phyloP scores from a whole-genome alignment of 441 rosid genomes.

The Corymbia citriodora region DNA sequence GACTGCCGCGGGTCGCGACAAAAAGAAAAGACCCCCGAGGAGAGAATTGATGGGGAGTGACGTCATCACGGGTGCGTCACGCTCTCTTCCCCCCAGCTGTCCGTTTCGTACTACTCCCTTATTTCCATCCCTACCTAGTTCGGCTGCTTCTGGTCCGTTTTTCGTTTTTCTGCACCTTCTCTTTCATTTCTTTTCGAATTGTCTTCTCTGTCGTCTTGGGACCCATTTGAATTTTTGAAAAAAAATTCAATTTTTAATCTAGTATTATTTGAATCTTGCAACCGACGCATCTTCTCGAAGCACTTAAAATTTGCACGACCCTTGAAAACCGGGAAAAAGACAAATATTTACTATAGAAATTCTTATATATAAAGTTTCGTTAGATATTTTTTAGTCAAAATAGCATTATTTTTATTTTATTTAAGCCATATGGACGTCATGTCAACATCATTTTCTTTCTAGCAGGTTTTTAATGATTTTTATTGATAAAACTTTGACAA shows the following conservation, averaged over 20 bases:
- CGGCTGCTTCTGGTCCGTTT: not conserved
- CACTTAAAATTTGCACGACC: too few relatives aligned
- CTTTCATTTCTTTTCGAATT: fast-evolving
- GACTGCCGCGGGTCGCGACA: not conserved
- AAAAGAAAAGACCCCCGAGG: not conserved
- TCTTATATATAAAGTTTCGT: too few relatives aligned
- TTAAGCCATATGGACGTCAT: too few relatives aligned
- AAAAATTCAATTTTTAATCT: not conserved
- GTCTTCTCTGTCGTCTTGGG: not conserved
- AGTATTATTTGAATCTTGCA: not conserved
- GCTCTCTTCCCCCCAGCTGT: not conserved
- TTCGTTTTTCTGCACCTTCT: not conserved
- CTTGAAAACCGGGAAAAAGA: too few relatives aligned
- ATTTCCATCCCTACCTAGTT: not conserved
- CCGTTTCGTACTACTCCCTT: not conserved
- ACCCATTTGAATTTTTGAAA: not conserved
- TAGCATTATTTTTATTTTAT: too few relatives aligned
- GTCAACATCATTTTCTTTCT: not conserved
- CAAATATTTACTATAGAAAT: too few relatives aligned
- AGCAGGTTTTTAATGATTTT: too few relatives aligned
- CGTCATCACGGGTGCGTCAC: not conserved
- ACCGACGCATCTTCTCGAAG: fast-evolving
- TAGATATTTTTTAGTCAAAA: too few relatives aligned
- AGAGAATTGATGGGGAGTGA: not conserved
- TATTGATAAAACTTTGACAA: too few relatives aligned